Base-by-base conservation (phyloP, 2,329 filamentous ascomycete species). In the Trichothecium roseum region DNA sequence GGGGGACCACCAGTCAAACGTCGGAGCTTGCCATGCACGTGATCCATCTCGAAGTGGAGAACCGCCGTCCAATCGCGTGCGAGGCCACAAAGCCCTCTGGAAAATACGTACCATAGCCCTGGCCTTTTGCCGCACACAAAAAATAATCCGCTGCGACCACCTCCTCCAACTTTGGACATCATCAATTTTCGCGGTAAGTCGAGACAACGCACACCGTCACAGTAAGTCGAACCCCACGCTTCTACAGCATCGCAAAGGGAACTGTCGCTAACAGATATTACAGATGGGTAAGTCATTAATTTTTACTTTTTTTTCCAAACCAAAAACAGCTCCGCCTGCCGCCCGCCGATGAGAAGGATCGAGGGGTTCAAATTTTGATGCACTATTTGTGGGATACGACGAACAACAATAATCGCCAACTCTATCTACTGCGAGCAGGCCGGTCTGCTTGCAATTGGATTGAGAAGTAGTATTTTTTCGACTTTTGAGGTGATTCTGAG, bases 281-380 rank as follows among this genome's bases (percentile, higher is more conserved):
- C 56, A 77, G 72, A 78, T 77, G 73, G 72, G 73, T 78, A 76
- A 76, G 72, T 55, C 41, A 41, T 39, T 40, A 40, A 46, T 39
- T 43, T 41, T n/a, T n/a, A n/a, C n/a, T n/a, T n/a, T n/a, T n/a
- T n/a, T 38, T 42, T 43, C 22, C 20, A 13, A 16, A 5, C 13
- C 20, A 28, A 26, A 35, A 29, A 8, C 10, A 24, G n/a, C n/a
- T n/a, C 10, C 20, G 20, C 20, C 20, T 24, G 20, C 20, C 10
- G 20, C 20, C 20, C 20, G 20, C 20, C 20, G 20, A 24, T 24
- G 20, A 24, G 20, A 10, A 24, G 20, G 20, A 24, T 24, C 20
- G 20, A 24, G 20, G 10, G 20, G 20, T 24, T 24, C 6, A 24
- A 24, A 6, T 24, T 24, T 24, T 24, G 10, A 24, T 10, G 20